Evolutionary conservation across 78 protist genomes (phyloP), one percentile per base, ranked within the genome.

Genomic region (Corallochytrium limacisporum): DNA sequence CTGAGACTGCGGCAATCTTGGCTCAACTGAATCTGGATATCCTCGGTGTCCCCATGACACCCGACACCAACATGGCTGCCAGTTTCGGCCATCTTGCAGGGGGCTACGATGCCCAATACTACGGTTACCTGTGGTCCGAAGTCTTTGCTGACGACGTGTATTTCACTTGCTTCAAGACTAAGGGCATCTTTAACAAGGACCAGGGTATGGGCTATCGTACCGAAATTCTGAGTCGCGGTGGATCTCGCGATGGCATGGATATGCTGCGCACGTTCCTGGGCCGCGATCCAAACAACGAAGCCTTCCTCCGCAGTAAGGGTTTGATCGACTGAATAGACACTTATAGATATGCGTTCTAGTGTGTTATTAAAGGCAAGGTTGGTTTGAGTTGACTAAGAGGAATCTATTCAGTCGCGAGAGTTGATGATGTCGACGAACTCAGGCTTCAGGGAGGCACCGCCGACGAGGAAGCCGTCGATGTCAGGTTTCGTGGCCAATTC

Each of bases 391-490:
- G n/a, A n/a, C n/a, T n/a, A n/a, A n/a, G n/a, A n/a, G n/a, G n/a
- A n/a, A n/a, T n/a, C n/a, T n/a, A 46, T 26, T 62, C 8, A 59
- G 43, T 22, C 51, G 29, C 29, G 7, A 3, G 77, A 57, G 70
- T 84, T 68, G 75, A 88, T 59, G 70, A 95, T 95, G 20, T 61
- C 31, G 32, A 44, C 46, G 47, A 95, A 92, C 35, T 77, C 79
- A 1, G 91, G 79, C 72, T 82, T 54, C 47, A 92, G 82, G 6
- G 95, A 87, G 1, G 99, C 99, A 42, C 99, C 98, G 48, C 99
- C 99, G 38, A 97, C 98, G 4, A 97, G 86, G 89, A 94, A 94
- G 12, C 99, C 99, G 69, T 97, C 98, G 46, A 97, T 69, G 72
- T 95, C 95, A 15, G 81, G 49, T 70, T 57, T 37, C 50, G 74